phyloP scores from a whole-genome alignment of 2,329 filamentous ascomycete species.

The Rhynchosporium graminicola region DNA sequence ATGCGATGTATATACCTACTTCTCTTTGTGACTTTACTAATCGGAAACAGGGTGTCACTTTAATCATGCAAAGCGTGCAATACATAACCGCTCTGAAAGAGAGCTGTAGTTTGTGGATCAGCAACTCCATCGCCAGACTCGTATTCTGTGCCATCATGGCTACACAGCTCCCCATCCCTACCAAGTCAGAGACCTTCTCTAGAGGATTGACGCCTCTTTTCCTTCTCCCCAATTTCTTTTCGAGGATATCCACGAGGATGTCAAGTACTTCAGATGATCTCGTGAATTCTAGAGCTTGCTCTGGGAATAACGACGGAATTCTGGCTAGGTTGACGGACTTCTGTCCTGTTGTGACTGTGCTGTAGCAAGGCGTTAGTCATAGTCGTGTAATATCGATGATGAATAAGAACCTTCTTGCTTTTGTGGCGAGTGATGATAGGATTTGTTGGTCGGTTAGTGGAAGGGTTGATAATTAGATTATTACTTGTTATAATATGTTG shows the following conservation, averaged over 20 bases:
- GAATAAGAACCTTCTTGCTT: no score
- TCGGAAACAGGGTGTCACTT: neutral
- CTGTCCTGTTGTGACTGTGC: conserved; percentile 11
- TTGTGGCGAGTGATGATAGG: no score
- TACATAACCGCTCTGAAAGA: neutral
- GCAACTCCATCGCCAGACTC: conserved; percentile 14
- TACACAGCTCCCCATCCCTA: conserved; percentile 5
- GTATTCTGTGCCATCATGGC: conserved; percentile 6
- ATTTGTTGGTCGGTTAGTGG: no score
- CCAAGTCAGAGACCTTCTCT: neutral
- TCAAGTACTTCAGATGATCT: neutral
- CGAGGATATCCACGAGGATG: neutral
- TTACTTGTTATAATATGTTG: no score
- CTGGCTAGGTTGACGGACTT: conserved; percentile 12
- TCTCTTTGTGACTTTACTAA: neutral
- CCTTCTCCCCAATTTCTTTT: neutral
- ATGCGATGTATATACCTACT: neutral
- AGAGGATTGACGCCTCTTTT: neutral
- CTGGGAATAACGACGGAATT: neutral
- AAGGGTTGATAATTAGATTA: no score
- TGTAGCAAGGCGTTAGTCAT: no score
- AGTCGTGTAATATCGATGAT: no score
- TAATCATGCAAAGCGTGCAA: neutral
- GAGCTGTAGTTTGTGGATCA: conserved; percentile 11
- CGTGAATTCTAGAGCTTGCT: neutral